Evolutionary conservation across 164 flowering plant genomes (phyloP).

Genomic region (Annona squamosa): DNA sequence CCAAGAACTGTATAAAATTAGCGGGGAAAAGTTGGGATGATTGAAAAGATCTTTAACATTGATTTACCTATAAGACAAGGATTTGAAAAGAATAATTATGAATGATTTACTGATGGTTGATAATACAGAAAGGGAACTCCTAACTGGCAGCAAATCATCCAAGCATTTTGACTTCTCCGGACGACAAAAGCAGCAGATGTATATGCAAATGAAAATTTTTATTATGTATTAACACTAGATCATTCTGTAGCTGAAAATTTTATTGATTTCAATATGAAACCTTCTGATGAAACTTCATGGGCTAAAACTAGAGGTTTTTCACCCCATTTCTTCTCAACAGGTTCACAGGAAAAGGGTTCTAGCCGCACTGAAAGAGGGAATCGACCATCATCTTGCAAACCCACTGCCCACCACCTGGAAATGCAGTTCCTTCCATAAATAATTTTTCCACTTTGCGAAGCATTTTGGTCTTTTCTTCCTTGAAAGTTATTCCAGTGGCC

Average conservation of each 20-base stretch:
- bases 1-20: too few relatives aligned
- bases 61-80: neutral
- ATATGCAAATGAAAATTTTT: neutral
- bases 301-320: constrained; percentile 31
- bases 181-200: neutral
- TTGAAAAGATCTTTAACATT: neutral
- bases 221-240: neutral
- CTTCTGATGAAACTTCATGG: constrained; percentile 11
- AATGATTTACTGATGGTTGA: neutral
- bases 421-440: constrained; percentile 23
- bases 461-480: constrained; percentile 10
- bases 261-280: constrained; percentile 13
- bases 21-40: neutral
- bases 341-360: constrained; percentile 27
- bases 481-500: neutral
- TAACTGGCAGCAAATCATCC: neutral
- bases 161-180: neutral
- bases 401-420: constrained; percentile 31
- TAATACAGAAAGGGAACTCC: neutral
- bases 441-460: constrained; percentile 19
- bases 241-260: neutral
- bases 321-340: constrained; percentile 21
- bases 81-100: neutral
- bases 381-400: constrained; percentile 24
- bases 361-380: constrained; percentile 24